A percentile compares a stretch with the other conserved stretches of the same genome.
Evolutionary conservation across 768 basidiomycete species (phyloP).

Genomic region (Pholiota conissans): DNA sequence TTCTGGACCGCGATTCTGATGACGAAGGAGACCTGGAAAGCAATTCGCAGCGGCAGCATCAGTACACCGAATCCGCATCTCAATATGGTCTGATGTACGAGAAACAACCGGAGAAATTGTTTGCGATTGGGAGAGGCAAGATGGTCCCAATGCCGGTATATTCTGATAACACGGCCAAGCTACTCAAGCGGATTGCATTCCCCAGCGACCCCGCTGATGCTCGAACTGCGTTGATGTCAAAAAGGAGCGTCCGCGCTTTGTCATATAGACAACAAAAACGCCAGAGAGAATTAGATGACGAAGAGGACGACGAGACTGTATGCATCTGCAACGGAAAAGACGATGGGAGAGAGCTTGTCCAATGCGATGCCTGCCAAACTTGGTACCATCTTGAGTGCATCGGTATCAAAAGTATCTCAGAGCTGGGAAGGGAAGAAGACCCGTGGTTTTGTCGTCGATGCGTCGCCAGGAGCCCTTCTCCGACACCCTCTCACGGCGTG

Average conservation of each 20-base stretch:
- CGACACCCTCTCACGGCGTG: constrained; percentile 38
- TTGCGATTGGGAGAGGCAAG: constrained; percentile 55
- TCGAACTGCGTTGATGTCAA: constrained; percentile 68
- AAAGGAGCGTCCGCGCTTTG: constrained; percentile 64
- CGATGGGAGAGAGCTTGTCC: constrained; percentile 76
- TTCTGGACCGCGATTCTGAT: constrained; percentile 74
- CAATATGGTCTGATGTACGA: constrained; percentile 30
- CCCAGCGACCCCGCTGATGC: constrained; percentile 78
- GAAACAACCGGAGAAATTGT: constrained; percentile 23
- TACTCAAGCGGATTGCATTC: constrained; percentile 34
- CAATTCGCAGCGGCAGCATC: constrained; percentile 28
- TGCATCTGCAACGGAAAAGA: constrained; percentile 71
- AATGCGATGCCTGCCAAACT: constrained; percentile 76
- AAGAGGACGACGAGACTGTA: constrained; percentile 44
- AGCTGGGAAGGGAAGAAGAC: constrained; percentile 76
- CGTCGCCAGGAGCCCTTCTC: constrained; percentile 35
- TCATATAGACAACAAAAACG: constrained; percentile 52
- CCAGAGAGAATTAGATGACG: constrained; percentile 32
- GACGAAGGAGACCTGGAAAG: constrained; percentile 46
- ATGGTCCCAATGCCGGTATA: constrained; percentile 54
- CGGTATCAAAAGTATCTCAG: constrained; percentile 60
- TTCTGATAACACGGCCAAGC: constrained; percentile 27
- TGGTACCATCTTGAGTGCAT: constrained; percentile 87
- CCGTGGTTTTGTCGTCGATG: constrained; percentile 76
- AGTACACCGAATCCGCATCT: constrained; percentile 28